Evolutionary conservation across 1,139 yeast species (phyloP), one percentile per base, ranked within the genome.

Genomic region (Yamadazyma aaseri): DNA sequence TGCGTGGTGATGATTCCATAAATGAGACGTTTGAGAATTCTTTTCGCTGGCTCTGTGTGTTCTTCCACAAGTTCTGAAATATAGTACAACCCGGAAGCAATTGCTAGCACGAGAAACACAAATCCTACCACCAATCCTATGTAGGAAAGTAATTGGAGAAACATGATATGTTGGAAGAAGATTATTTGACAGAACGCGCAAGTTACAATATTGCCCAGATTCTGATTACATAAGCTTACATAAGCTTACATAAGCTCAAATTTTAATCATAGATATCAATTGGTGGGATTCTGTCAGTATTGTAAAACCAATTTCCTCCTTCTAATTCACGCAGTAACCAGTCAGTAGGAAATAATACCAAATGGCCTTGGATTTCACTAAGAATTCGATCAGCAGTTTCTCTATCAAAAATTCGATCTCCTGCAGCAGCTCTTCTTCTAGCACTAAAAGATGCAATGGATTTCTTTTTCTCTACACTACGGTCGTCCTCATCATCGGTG

Each of bases 11-110:
- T 73, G 20, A 86, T 75, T 2, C 63, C 65, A 54, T 79, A 78
- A 21, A 89, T 87, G 35, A 79, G 56, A 41, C 79, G 68, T 34
- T 68, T 71, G 27, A 94, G 65, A 39, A 87, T 69, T 38, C 86
- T 62, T 49, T 78, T 84, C 13, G 98, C 85, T 34, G 90, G 79
- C 41, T 84, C 94, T 0, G 95, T 76, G 56, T 92, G 94, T 53
- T 90, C 97, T 55, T 92, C 99, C 11, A 92, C 95, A 28, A 89
- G 65, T 56, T 92, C 98, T 9, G 96, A 86, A 25, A 92, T 68
- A 51, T 87, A 89, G 64, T 90, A 92, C 26, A 92, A 68, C 1
- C 96, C 97, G 3, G 96, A 86, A 0, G 98, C 95, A 43, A 71
- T 66, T 24, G 75, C 62, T 31, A 70, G 53, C 33, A 69, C 72